Percentiles rank a stretch among this genome's conserved stretches.
Evolutionary conservation across 2,329 filamentous ascomycete genomes (phyloP).

Genomic region (Sclerotinia glacialis): DNA sequence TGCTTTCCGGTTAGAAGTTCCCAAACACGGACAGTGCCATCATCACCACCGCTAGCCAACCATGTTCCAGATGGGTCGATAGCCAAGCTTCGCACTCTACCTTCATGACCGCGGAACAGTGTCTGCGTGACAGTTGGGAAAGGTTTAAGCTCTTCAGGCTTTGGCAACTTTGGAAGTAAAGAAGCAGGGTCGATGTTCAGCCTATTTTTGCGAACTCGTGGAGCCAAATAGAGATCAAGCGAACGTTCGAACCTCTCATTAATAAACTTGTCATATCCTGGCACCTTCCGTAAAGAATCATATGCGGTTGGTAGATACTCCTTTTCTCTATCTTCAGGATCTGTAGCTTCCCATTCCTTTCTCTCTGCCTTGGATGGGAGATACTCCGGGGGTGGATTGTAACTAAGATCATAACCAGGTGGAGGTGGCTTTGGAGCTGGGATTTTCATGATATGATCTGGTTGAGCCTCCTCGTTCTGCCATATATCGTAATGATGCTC

Average conservation of each 20-base stretch:
- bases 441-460: constrained; percentile 89
- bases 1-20: constrained; percentile 82
- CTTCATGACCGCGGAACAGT: constrained; percentile 83
- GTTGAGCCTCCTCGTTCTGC: constrained; percentile 82
- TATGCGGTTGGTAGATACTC: constrained; percentile 83
- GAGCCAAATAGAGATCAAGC: constrained; percentile 91
- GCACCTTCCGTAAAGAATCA: constrained; percentile 82
- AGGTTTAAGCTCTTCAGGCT: constrained; percentile 87
- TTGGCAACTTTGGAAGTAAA: constrained; percentile 86
- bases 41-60: constrained; percentile 89
- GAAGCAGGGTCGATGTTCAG: constrained; percentile 96
- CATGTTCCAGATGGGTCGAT: constrained; percentile 84
- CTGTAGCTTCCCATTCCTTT: constrained; percentile 77
- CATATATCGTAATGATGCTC: constrained; percentile 79
- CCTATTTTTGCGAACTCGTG: constrained; percentile 85
- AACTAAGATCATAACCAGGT: constrained; percentile 91
- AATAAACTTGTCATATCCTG: constrained; percentile 83
- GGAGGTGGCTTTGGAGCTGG: constrained; percentile 90
- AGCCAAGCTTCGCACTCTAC: constrained; percentile 78
- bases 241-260: constrained; percentile 97
- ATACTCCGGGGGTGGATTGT: constrained; percentile 94
- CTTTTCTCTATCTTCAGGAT: constrained; percentile 87
- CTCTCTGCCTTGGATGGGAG: constrained; percentile 82
- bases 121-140: constrained; percentile 90
- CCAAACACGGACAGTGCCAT: constrained; percentile 90